phyloP scores from a whole-genome alignment of 371 early-diverging fungal genomes.

The Blakeslea trispora region DNA sequence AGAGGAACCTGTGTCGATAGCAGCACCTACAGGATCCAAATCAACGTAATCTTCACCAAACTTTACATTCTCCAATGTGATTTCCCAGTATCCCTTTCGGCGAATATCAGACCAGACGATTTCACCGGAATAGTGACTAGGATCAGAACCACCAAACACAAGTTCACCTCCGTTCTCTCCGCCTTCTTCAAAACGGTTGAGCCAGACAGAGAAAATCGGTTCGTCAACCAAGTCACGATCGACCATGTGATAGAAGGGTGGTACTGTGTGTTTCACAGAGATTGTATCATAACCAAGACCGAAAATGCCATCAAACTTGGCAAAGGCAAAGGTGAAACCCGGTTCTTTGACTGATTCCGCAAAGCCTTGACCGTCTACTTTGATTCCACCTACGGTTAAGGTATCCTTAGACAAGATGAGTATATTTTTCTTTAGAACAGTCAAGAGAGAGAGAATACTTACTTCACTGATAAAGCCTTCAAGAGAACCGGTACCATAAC shows the following conservation, averaged over 20 bases:
- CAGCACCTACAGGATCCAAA: conserved; percentile 66
- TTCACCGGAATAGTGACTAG: conserved; percentile 70
- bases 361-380: conserved; percentile 72
- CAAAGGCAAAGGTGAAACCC: conserved; percentile 84
- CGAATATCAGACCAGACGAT: conserved; percentile 80
- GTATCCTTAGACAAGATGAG: conserved; percentile 47
- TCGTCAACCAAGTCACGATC: conserved; percentile 73
- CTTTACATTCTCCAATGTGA: conserved; percentile 70
- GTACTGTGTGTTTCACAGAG: conserved; percentile 81
- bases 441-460: conserved; percentile 19
- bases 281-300: conserved; percentile 91
- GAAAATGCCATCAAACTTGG: conserved; percentile 92
- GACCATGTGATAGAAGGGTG: conserved; percentile 92
- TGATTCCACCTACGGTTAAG: conserved; percentile 72
- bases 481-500: conserved; percentile 87
- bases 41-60: conserved; percentile 71
- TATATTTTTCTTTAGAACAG: not conserved
- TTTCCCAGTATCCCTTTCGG: conserved; percentile 96
- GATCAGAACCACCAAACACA: conserved; percentile 79
- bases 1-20: conserved; percentile 85
- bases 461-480: conserved; percentile 86
- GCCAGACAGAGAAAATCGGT: conserved; percentile 84
- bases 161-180: conserved; percentile 75
- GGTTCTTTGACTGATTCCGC: conserved; percentile 94
- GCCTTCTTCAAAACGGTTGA: conserved; percentile 56